phyloP scores from a whole-genome alignment of 108 stramenopile species.

The Skeletonema tropicum region DNA sequence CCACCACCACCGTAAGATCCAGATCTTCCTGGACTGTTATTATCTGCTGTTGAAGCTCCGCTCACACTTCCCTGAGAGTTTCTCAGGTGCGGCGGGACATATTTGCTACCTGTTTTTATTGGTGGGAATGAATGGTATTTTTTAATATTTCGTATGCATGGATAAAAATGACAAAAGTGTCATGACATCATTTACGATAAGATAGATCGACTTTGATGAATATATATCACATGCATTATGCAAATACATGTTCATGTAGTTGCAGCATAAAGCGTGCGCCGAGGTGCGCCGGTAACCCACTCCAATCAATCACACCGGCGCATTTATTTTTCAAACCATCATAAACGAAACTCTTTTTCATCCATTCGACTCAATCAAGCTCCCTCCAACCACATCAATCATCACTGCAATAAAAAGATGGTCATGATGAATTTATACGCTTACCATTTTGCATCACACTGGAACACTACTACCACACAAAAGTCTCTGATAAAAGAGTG shows the following conservation, averaged over 20 bases:
- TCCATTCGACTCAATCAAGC: no score
- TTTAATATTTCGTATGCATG: background rate
- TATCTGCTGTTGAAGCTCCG: slow-evolving; percentile 43
- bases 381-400: background rate
- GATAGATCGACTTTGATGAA: no score
- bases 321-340: no score
- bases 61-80: slow-evolving; percentile 70
- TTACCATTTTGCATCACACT: slow-evolving; percentile 52
- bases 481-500: slow-evolving; percentile 2
- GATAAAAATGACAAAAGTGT: background rate
- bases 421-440: background rate
- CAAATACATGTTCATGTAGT: no score
- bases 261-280: no score
- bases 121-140: background rate
- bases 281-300: no score
- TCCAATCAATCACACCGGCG: no score
- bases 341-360: no score
- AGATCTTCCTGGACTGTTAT: slow-evolving; percentile 1
- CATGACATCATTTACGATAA: no score
- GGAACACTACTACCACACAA: background rate
- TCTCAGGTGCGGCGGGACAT: slow-evolving; percentile 96
- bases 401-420: background rate
- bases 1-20: slow-evolving; percentile 16
- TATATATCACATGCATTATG: no score
- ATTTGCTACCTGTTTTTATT: slow-evolving; percentile 75